Evolutionary conservation across 495 filamentous ascomycete genomes (phyloP).

Genomic region (Penicillium macrosclerotiorum): DNA sequence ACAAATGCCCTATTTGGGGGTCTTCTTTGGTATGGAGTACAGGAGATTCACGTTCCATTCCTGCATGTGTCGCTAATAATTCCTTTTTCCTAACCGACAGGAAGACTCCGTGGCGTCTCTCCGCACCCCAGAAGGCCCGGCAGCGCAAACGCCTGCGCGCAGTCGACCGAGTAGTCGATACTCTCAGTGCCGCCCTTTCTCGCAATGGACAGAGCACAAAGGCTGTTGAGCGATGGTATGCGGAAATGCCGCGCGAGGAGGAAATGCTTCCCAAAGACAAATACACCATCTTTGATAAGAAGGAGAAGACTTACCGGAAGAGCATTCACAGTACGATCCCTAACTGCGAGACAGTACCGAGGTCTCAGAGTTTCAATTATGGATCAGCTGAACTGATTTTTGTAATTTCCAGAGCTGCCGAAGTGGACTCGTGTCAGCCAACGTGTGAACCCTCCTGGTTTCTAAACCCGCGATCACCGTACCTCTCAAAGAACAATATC

Average conservation of each 20-base stretch:
- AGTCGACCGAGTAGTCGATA: constrained; percentile 80
- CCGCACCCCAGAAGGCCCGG: constrained; percentile 80
- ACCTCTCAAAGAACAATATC: constrained; percentile 5
- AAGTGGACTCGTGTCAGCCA: constrained; percentile 97
- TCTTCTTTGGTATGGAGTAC: constrained; percentile 68
- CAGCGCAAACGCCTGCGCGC: constrained; percentile 81
- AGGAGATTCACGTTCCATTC: too few species aligned
- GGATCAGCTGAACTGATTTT: too few species aligned
- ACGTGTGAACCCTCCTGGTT: constrained; percentile 89
- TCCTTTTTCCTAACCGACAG: constrained; percentile 42
- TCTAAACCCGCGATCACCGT: constrained; percentile 49
- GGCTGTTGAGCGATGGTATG: constrained; percentile 82
- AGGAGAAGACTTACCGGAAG: constrained; percentile 93
- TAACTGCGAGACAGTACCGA: too few species aligned
- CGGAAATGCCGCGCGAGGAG: constrained; percentile 90
- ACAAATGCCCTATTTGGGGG: constrained; percentile 74
- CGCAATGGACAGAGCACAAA: constrained; percentile 68
- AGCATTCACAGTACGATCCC: constrained; percentile 81
- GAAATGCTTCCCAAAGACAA: constrained; percentile 97
- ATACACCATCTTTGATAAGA: constrained; percentile 96
- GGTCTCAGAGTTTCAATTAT: too few species aligned
- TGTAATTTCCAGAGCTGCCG: constrained; percentile 63
- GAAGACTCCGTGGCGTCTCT: constrained; percentile 98
- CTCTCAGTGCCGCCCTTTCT: constrained; percentile 69
- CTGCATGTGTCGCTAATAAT: constrained; percentile 11